Evolutionary conservation across 2,329 filamentous ascomycete species (phyloP), one percentile per base, ranked within the genome.

Genomic region (Fusarium sp.): DNA sequence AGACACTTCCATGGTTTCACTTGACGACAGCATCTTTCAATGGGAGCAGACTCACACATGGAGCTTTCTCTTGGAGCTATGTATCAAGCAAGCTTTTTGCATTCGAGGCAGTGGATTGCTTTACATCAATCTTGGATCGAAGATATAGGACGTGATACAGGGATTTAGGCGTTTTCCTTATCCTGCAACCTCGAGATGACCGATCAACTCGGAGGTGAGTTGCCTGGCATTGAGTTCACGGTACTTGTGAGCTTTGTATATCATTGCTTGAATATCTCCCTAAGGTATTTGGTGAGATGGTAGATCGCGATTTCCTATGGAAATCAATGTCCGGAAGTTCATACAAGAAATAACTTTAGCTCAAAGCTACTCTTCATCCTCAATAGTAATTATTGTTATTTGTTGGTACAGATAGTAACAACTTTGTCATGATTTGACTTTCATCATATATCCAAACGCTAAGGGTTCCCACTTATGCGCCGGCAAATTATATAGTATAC

Each of bases 381-480:
- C 33, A 33, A 38, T 19, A 31, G 42, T 35, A 29, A 29, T 29
- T 31, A 46, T 27, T 29, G 35, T 59, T 49, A 41, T 57, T 45
- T 42, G 52, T 69, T 67, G 45, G 42, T 52, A 57, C 58, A 59
- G 52, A 46, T 58, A 58, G 49, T 44, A 52, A 44, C 41, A 65
- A 51, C 63, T 55, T 62, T 63, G 54, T 76, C 60, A 59, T 73
- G 55, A 73, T 66, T 41, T 58, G 51, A 61, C 45, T 57, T 42
- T 48, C 46, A 52, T 69, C 39, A 65, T 66, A 51, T 66, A 71
- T 60, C 69, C 60, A 72, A 71, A 76, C 66, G 62, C 71, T 62
- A 52, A 52, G 48, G 56, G 58, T 58, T 45, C 60, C 63, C 27
- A 59, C 55, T 48, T 63, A 29, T 38, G 62, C 60, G 49, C 62